Evolutionary conservation across 179 eudicot genomes (phyloP).

Genomic region (Actinidia chinensis): DNA sequence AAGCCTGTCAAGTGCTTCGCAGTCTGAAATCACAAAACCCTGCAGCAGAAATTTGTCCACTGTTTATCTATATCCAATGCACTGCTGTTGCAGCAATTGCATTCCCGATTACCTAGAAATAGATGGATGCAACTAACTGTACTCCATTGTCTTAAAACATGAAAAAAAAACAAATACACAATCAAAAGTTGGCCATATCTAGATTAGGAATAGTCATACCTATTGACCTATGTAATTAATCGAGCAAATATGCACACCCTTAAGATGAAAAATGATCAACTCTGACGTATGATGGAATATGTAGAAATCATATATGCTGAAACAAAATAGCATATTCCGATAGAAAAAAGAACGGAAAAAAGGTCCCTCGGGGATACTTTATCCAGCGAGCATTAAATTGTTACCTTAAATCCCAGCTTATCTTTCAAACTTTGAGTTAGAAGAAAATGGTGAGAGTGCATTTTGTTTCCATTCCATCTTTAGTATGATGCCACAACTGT

Average conservation of each 20-base stretch:
- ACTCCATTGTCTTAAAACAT: neutral
- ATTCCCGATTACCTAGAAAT: neutral
- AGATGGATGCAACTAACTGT: neutral
- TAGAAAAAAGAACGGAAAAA: neutral
- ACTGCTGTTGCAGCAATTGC: neutral
- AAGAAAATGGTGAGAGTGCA: constrained; percentile 61
- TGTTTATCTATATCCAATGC: neutral
- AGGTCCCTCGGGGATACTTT: neutral
- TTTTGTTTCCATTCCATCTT: constrained; percentile 64
- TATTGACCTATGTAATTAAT: neutral
- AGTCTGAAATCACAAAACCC: constrained; percentile 89
- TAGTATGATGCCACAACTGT: constrained; percentile 77
- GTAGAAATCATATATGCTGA: neutral
- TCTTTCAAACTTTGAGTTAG: constrained; percentile 64
- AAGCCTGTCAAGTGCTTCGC: constrained; percentile 82
- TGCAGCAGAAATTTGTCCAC: constrained; percentile 31
- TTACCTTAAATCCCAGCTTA: constrained; percentile 73
- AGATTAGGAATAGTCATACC: neutral
- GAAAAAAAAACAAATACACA: neutral
- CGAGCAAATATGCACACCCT: neutral
- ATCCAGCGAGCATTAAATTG: neutral
- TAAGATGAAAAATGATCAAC: neutral
- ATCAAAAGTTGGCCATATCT: neutral
- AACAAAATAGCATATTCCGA: neutral
- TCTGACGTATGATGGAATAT: neutral